Evolutionary conservation across 805 yeast genomes (phyloP).

Genomic region (Metschnikowia anglica): DNA sequence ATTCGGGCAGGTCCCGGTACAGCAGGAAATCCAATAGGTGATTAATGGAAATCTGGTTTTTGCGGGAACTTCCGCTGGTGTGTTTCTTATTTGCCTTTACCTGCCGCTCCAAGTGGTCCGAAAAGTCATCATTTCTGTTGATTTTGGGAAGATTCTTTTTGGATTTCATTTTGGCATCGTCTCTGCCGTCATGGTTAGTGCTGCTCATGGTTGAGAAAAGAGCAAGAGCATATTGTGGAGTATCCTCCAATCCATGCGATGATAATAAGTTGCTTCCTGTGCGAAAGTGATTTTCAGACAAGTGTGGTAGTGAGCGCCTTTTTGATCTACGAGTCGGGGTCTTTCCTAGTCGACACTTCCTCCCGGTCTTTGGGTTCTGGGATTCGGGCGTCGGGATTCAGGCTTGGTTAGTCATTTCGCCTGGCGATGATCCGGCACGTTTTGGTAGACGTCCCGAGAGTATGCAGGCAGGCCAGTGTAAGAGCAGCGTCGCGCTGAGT

Average conservation of each 20-base stretch:
- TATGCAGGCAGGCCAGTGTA: too few relatives aligned
- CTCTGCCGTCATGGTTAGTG: slow-evolving; percentile 8
- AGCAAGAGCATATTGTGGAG: slow-evolving; percentile 11
- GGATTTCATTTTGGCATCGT: slow-evolving; percentile 1
- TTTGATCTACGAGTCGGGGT: not conserved
- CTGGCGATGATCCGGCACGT: slow-evolving; percentile 3
- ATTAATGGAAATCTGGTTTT: slow-evolving; percentile 47
- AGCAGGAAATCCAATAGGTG: slow-evolving; percentile 61
- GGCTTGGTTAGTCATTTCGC: not conserved
- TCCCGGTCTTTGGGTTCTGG: not conserved
- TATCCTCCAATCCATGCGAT: slow-evolving; percentile 2
- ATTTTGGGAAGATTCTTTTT: slow-evolving; percentile 5
- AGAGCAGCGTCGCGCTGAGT: too few relatives aligned
- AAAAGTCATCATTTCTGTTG: slow-evolving; percentile 9
- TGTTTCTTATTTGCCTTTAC: slow-evolving; percentile 8
- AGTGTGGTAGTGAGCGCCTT: too few relatives aligned
- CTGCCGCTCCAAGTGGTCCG: slow-evolving; percentile 11
- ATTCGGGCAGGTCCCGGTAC: slow-evolving; percentile 41
- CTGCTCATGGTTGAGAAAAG: slow-evolving; percentile 11
- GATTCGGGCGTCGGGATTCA: not conserved
- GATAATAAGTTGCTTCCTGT: not conserved
- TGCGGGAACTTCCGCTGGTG: slow-evolving; percentile 7
- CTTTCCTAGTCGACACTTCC: not conserved
- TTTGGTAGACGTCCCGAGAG: too few relatives aligned
- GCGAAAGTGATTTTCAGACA: too few relatives aligned